Base-by-base conservation (phyloP, 257 asterid genomes). In the Ehretia macrophylla region DNA sequence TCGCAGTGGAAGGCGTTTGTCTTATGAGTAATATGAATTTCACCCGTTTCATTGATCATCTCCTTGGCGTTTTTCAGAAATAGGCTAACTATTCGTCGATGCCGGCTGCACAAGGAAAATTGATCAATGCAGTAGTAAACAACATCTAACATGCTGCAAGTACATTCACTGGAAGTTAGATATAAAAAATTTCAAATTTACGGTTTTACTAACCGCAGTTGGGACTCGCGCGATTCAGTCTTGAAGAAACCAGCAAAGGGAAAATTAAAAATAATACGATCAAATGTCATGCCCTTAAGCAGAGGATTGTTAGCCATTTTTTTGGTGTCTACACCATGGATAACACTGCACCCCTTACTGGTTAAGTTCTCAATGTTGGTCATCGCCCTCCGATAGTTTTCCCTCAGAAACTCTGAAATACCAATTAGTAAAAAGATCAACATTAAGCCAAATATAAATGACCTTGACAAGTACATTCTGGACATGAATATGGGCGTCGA, bases 21-120 rank as follows among this genome's bases (percentile, higher is more conserved):
- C 58, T 68, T 68, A 63, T 68, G 73, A 22, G 73, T 42, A 6
- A 68, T 61, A 39, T 68, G 73, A 23, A 68, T 68, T 55, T 68
- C 68, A 4, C 68, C 73, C 5, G 42, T 21, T 17, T 61, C 63
- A 12, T 56, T 56, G 0, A 75, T 4, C 77, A 75, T 63, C n/a
- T 35, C 62, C 58, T 60, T 76, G 5, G 78, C 78, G 8, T 72
- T 72, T 68, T 18, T 47, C 70, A 76, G 35, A 53, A 72, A 76
- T 70, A 13, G 1, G 39, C 74, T 56, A 57, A 76, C 74, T 0
- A 76, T 69, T 9, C 47, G 35, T 19, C 67, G 67, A 49, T 76
- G 78, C 16, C 51, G 68, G 5, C 73, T 70, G 49, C 57, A 17
- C 10, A 46, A 14, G 14, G 16, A 17, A 51, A 38, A 14, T 8